These are phyloP conservation scores for Mycena chlorophos DNA, from an alignment of 768 basidiomycete species.

Conservation along the genomic window DNA sequence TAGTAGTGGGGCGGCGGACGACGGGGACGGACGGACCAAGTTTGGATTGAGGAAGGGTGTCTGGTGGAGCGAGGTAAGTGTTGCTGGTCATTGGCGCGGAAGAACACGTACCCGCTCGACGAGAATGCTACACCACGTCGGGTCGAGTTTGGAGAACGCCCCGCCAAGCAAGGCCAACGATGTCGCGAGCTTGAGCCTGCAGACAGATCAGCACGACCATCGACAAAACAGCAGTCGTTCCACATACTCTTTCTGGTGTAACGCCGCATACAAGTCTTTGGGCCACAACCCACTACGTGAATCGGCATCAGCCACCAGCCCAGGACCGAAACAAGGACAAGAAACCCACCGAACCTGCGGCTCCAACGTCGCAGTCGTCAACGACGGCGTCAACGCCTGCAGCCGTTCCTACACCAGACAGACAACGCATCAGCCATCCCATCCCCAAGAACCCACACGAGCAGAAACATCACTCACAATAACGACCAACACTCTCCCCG, in stretches of 20 bases:
- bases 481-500: constrained; percentile 35
- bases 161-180: constrained; percentile 38
- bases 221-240: no score
- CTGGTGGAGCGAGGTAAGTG: constrained; percentile 20
- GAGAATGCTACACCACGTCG: constrained; percentile 45
- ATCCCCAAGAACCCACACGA: not conserved
- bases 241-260: constrained; percentile 38
- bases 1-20: not conserved
- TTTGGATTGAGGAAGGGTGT: constrained; percentile 49
- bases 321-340: not conserved
- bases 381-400: constrained; percentile 37
- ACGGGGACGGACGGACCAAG: constrained; percentile 31
- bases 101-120: constrained; percentile 37
- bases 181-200: constrained; percentile 33
- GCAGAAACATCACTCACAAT: constrained; percentile 29
- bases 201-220: not conserved
- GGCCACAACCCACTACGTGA: constrained; percentile 43
- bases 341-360: constrained; percentile 41
- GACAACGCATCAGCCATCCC: not conserved
- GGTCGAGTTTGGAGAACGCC: constrained; percentile 41
- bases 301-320: not conserved
- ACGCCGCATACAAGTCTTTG: constrained; percentile 34
- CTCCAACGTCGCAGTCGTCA: constrained; percentile 41
- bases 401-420: constrained; percentile 35
- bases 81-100: not conserved